Conservation (phyloP, 208 protist species). For the Crithidia acanthocephali region DNA sequence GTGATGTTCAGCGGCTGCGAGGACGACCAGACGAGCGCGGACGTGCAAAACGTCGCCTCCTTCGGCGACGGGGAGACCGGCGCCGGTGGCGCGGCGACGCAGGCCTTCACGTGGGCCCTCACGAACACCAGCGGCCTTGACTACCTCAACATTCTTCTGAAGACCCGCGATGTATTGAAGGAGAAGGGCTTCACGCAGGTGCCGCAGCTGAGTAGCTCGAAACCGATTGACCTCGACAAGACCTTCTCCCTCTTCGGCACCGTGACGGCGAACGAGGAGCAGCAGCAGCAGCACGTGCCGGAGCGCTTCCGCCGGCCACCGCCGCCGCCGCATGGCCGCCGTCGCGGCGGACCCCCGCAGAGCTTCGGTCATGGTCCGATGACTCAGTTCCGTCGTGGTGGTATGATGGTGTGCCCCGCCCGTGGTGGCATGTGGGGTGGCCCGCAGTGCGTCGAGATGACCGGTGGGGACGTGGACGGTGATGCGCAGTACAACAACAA, state of each 20-base stretch:
- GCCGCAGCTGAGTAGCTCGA: constrained; percentile 89
- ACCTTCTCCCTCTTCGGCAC: constrained; percentile 89
- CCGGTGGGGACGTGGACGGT: background rate
- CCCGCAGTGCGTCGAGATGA: background rate
- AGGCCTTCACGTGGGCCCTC: constrained; percentile 78
- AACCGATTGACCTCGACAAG: constrained; percentile 89
- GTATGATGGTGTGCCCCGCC: background rate
- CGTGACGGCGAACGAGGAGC: constrained; percentile 59
- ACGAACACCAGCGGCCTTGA: constrained; percentile 67
- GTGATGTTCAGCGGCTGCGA: constrained; percentile 91
- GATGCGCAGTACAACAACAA: constrained; percentile 7
- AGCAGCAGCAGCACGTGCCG: constrained; percentile 62
- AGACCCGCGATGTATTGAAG: constrained; percentile 73
- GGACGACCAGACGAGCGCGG: constrained; percentile 83
- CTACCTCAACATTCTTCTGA: constrained; percentile 86
- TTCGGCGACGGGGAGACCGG: constrained; percentile 49
- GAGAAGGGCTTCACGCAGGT: constrained; percentile 83
- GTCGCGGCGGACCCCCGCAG: constrained; percentile 7
- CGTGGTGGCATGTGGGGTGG: background rate
- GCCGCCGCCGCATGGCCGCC: constrained; percentile 31
- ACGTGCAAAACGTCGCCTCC: constrained; percentile 45
- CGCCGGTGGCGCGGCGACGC: constrained; percentile 62
- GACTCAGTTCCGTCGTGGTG: constrained; percentile 16
- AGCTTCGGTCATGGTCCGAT: constrained; percentile 17
- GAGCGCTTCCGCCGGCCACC: constrained; percentile 52